Conservation (phyloP, 257 asterid genomes). For the Eustoma russellianum region DNA sequence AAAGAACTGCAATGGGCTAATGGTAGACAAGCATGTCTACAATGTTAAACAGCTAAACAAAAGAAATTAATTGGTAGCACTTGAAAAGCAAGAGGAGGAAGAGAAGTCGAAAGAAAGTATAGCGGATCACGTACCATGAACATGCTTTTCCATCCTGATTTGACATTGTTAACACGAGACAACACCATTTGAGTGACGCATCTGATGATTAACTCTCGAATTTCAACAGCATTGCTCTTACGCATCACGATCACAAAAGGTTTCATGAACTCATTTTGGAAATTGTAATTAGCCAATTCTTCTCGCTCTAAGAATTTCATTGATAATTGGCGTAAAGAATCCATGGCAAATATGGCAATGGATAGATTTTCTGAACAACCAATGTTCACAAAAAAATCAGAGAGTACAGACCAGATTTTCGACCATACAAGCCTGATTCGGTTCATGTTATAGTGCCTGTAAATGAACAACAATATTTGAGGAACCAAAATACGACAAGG, state of each 20-base stretch:
- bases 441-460: conserved; percentile 98
- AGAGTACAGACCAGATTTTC: conserved; percentile 88
- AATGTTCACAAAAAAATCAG: conserved; percentile 84
- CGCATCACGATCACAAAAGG: conserved; percentile 99
- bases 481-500: conserved; percentile 5
- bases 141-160: conserved; percentile 99
- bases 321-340: conserved; percentile 89
- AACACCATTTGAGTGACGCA: conserved; percentile 97
- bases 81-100: conserved; percentile 3
- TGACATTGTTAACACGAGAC: conserved; percentile 91
- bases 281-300: conserved; percentile 97
- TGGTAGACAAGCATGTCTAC: not conserved
- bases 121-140: conserved; percentile 66
- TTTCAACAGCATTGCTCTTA: conserved; percentile 95
- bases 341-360: conserved; percentile 97
- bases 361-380: conserved; percentile 97
- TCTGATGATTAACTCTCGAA: conserved; percentile 90
- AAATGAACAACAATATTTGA: conserved; percentile 11
- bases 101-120: conserved; percentile 4
- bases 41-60: not conserved
- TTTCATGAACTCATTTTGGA: conserved; percentile 99
- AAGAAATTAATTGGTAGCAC: conserved; percentile 2
- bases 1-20: not conserved
- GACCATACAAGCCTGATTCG: conserved; percentile 99
- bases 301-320: conserved; percentile 98